Percentiles rank a stretch among this genome's conserved stretches.
Evolutionary conservation across 495 filamentous ascomycete species (phyloP).

Genomic region (Neurospora sp.): DNA sequence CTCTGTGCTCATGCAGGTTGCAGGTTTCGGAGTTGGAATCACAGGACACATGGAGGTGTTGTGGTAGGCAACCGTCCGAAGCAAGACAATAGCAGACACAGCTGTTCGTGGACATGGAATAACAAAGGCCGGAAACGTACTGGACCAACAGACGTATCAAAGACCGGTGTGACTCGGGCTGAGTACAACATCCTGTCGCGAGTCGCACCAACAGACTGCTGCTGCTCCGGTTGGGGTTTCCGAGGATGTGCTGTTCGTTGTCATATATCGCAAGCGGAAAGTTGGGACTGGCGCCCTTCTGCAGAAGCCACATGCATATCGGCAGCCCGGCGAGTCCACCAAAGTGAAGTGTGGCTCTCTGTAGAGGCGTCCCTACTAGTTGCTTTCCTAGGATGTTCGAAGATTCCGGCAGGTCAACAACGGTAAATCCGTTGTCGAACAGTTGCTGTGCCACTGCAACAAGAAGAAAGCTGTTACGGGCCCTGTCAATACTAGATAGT

Average conservation of each 20-base stretch:
- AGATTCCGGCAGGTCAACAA: not conserved
- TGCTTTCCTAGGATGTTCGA: too few species aligned
- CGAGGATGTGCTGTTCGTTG: not conserved
- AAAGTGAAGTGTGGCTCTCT: fast-evolving
- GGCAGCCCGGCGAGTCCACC: fast-evolving
- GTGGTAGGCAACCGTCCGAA: not conserved
- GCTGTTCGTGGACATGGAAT: not conserved
- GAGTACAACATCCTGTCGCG: not conserved
- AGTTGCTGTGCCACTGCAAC: not conserved
- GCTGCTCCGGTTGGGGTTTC: not conserved
- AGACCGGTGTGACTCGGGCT: not conserved
- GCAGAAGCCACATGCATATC: not conserved
- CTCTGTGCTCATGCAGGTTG: not conserved
- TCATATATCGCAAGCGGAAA: not conserved
- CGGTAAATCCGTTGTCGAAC: not conserved
- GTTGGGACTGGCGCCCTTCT: not conserved
- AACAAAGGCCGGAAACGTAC: not conserved
- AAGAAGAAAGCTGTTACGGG: not conserved
- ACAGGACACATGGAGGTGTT: not conserved
- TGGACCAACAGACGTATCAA: not conserved
- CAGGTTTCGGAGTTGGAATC: fast-evolving
- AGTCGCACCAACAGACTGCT: not conserved
- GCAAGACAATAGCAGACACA: not conserved
- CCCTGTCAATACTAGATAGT: too few species aligned
- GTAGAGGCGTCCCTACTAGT: not conserved